These are phyloP conservation scores for Paecilomyces sp. DNA, from an alignment of 2,329 filamentous ascomycete species.

Conservation along the genomic window DNA sequence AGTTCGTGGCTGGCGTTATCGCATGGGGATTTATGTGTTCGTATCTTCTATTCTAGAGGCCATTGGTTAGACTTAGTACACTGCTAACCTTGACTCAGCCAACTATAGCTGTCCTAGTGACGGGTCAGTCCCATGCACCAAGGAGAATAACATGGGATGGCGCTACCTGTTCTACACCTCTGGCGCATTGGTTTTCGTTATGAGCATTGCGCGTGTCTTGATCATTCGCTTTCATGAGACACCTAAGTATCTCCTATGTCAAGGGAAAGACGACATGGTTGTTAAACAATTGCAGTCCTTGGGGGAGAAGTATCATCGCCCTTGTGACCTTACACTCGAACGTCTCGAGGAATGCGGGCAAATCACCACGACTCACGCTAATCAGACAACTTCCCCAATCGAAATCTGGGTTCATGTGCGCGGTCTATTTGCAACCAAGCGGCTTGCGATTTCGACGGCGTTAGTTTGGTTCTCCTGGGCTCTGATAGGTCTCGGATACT, in stretches of 20 bases:
- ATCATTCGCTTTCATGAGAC: conserved; percentile 50
- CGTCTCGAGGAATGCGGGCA: conserved; percentile 41
- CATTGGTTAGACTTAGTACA: background rate
- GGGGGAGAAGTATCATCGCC: conserved; percentile 46
- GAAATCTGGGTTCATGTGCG: conserved; percentile 49
- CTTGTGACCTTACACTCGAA: conserved; percentile 46
- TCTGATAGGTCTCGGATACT: conserved; percentile 64
- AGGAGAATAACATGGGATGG: conserved; percentile 50
- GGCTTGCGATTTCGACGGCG: conserved; percentile 53
- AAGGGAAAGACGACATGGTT: conserved; percentile 47
- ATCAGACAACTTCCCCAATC: conserved; percentile 27
- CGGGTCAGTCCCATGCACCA: conserved; percentile 40
- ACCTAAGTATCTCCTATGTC: conserved; percentile 49
- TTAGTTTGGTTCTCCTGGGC: conserved; percentile 66
- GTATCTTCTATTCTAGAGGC: conserved; percentile 26
- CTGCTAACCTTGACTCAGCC: background rate
- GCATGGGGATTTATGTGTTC: conserved; percentile 36
- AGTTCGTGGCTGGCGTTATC: conserved; percentile 46
- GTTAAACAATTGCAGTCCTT: conserved; percentile 44
- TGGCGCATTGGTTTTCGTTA: conserved; percentile 48
- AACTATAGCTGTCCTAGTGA: conserved; percentile 39
- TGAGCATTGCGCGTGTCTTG: conserved; percentile 47
- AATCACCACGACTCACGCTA: conserved; percentile 19
- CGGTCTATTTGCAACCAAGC: conserved; percentile 57
- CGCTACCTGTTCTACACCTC: conserved; percentile 50